Percentiles rank a stretch among this genome's conserved stretches.
These are phyloP conservation scores for Boletus reticuloceps DNA, from an alignment of 768 basidiomycete species.

Conservation along the genomic window DNA sequence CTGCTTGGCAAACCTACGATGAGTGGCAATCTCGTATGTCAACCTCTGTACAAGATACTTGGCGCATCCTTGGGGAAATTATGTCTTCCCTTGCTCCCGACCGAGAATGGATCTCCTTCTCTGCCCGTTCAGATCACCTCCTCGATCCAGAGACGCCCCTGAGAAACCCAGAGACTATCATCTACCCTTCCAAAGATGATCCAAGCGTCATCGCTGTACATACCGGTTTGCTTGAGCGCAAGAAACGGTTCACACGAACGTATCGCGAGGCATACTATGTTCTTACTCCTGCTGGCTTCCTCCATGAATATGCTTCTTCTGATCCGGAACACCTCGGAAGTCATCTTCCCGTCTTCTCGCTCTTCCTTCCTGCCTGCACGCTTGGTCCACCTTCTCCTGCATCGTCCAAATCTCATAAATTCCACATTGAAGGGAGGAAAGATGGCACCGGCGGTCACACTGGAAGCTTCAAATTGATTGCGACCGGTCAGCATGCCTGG, in stretches of 20 bases:
- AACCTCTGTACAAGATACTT: constrained; percentile 68
- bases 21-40: constrained; percentile 90
- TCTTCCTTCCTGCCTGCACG: constrained; percentile 95
- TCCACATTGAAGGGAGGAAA: constrained; percentile 93
- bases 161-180: constrained; percentile 69
- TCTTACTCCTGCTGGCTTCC: constrained; percentile 92
- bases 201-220: constrained; percentile 83
- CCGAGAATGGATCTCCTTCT: constrained; percentile 94
- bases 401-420: constrained; percentile 80
- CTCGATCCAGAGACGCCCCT: constrained; percentile 96
- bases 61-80: constrained; percentile 62
- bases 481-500: constrained; percentile 63
- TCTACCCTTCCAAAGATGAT: constrained; percentile 91
- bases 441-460: constrained; percentile 67
- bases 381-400: constrained; percentile 83
- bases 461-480: constrained; percentile 48
- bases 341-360: constrained; percentile 67
- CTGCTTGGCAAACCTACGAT: constrained; percentile 95
- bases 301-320: constrained; percentile 85
- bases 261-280: constrained; percentile 89
- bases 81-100: constrained; percentile 84
- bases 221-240: constrained; percentile 87
- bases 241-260: constrained; percentile 88
- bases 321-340: constrained; percentile 58
- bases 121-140: constrained; percentile 89